A percentile compares a stretch with the other conserved stretches of the same genome.
Evolutionary conservation across 2,329 filamentous ascomycete genomes (phyloP).

Genomic region (Colletotrichum graminicola): DNA sequence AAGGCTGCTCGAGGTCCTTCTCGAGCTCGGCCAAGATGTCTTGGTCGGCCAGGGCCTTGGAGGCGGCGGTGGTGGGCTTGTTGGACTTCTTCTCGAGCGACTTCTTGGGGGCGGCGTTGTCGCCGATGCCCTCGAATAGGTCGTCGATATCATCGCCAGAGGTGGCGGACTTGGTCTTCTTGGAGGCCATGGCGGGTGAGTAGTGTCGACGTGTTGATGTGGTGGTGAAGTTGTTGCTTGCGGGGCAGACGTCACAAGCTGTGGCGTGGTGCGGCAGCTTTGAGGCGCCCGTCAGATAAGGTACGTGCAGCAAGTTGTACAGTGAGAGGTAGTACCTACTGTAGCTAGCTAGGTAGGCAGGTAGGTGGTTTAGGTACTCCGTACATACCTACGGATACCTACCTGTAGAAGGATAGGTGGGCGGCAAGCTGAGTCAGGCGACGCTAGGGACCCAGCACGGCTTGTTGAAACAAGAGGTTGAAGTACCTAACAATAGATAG

Average conservation of each 20-base stretch:
- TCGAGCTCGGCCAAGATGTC: constrained; percentile 92
- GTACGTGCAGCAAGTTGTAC: background rate
- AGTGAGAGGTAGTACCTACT: background rate
- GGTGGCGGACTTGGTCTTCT: constrained; percentile 67
- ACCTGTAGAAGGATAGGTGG: constrained; percentile 4
- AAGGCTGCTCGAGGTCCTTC: constrained; percentile 70
- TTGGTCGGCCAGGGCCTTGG: constrained; percentile 67
- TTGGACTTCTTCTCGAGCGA: constrained; percentile 57
- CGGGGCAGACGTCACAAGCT: constrained; percentile 38
- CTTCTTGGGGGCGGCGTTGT: constrained; percentile 65
- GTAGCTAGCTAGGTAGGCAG: background rate
- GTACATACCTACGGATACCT: too few species aligned
- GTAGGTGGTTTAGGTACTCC: background rate
- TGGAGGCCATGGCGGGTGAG: constrained; percentile 65
- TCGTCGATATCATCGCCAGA: constrained; percentile 74
- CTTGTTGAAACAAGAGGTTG: constrained; percentile 23
- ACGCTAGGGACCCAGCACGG: constrained; percentile 2
- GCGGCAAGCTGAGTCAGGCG: constrained; percentile 37
- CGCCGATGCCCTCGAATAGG: constrained; percentile 73
- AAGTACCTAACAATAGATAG: background rate
- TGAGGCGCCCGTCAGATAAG: background rate
- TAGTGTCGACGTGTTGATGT: constrained; percentile 20
- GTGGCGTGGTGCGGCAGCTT: background rate
- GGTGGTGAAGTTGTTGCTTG: constrained; percentile 17
- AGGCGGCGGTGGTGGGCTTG: constrained; percentile 63